These are phyloP conservation scores for Dryas octopetala DNA, from an alignment of 306 rosid species.

Conservation along the genomic window DNA sequence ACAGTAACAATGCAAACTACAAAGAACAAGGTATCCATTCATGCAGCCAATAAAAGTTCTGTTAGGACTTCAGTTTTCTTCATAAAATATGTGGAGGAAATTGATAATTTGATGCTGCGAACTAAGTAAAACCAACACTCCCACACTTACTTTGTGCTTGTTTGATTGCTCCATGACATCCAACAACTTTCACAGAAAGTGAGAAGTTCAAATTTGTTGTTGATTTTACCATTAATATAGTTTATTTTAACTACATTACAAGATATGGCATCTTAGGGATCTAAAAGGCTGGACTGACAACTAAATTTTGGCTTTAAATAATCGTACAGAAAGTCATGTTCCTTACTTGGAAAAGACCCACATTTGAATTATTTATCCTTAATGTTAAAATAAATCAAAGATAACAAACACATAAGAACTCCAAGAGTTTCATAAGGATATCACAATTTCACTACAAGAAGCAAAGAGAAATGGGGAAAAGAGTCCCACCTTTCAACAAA, in stretches of 20 bases:
- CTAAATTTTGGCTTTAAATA: background rate
- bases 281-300: background rate
- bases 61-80: background rate
- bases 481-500: conserved; percentile 3
- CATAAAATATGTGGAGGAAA: background rate
- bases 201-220: background rate
- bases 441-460: background rate
- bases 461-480: background rate
- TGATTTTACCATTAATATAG: background rate
- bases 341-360: no score
- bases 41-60: background rate
- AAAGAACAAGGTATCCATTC: background rate
- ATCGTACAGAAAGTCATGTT: no score
- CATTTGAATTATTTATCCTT: background rate
- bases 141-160: no score
- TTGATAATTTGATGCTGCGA: background rate
- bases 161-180: background rate
- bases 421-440: background rate
- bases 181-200: background rate
- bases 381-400: background rate
- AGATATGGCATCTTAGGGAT: background rate
- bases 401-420: background rate
- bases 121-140: background rate
- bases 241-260: background rate
- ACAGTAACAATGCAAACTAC: background rate